Percentiles rank a stretch among this genome's conserved stretches.
These are phyloP conservation scores for Copromyces sp. DNA, from an alignment of 495 filamentous ascomycete species.

Conservation along the genomic window DNA sequence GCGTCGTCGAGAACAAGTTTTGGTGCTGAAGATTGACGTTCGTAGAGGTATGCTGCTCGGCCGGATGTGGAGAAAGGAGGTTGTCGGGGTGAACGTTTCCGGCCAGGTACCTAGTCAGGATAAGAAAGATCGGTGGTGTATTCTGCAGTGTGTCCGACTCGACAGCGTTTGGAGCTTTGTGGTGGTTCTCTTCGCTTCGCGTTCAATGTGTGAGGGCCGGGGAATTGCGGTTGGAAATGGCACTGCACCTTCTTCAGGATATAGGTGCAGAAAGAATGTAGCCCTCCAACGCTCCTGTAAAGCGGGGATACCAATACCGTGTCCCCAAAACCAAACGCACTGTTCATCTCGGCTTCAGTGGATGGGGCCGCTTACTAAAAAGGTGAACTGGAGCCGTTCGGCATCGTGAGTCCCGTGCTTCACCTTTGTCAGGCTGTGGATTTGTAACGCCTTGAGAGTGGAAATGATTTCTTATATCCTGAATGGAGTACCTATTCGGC, in stretches of 20 bases:
- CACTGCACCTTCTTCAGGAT: neutral
- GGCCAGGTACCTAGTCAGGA: neutral
- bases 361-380: neutral
- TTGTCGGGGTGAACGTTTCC: neutral
- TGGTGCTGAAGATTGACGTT: neutral
- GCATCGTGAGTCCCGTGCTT: neutral
- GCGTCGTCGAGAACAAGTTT: neutral
- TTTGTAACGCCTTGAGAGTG: neutral
- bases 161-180: neutral
- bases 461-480: neutral
- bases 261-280: neutral
- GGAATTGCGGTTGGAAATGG: neutral
- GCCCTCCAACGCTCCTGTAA: neutral
- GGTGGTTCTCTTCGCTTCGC: neutral
- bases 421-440: neutral
- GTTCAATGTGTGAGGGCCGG: neutral
- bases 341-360: conserved; percentile 1
- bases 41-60: neutral
- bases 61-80: neutral
- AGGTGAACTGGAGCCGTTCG: neutral
- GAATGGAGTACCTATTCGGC: neutral
- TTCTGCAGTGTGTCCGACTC: neutral
- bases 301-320: neutral
- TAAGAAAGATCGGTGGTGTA: neutral
- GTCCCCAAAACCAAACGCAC: neutral